Conservation (phyloP, 73 alveolate genomes). For the Paramecium primaurelia region DNA sequence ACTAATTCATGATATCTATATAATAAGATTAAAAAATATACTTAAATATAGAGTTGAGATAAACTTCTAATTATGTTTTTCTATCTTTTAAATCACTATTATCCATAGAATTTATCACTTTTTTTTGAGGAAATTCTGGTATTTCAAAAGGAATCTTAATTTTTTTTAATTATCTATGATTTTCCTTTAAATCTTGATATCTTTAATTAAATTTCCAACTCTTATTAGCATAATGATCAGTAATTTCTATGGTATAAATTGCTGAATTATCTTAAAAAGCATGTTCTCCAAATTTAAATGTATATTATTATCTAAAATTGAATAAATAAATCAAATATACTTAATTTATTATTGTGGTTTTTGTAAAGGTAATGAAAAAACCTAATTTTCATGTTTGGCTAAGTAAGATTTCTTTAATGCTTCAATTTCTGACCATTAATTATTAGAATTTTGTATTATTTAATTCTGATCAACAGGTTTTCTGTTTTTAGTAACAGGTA, state of each 20-base stretch:
- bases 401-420: not conserved
- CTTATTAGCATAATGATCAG: not conserved
- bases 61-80: not conserved
- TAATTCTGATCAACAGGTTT: not conserved
- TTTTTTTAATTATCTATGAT: conserved; percentile 6
- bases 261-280: not conserved
- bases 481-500: not conserved
- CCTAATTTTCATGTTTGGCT: not conserved
- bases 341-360: not conserved
- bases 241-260: not conserved
- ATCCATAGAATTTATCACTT: not conserved
- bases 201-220: not conserved
- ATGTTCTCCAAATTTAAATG: not conserved
- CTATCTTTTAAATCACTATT: not conserved
- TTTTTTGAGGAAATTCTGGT: not conserved
- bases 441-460: not conserved
- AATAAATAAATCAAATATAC: not conserved
- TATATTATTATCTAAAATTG: not conserved
- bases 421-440: not conserved
- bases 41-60: not conserved
- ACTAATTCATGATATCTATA: not conserved
- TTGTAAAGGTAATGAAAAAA: not conserved
- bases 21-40: not conserved
- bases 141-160: not conserved
- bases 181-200: not conserved